These are phyloP conservation scores for Amphichorda felina DNA, from an alignment of 2,329 filamentous ascomycete species.

Conservation along the genomic window DNA sequence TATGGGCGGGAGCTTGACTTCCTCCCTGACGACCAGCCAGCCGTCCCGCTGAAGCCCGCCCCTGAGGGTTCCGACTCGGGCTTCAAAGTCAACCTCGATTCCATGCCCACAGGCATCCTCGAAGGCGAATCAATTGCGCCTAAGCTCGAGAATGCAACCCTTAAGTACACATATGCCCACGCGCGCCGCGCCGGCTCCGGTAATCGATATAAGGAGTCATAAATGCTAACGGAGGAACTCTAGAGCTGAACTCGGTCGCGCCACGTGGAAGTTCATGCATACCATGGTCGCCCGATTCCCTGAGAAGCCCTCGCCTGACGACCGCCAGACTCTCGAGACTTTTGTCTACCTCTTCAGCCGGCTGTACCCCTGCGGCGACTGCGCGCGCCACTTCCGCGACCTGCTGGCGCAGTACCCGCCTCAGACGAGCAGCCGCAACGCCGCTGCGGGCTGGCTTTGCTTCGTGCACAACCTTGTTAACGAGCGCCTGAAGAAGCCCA, in stretches of 20 bases:
- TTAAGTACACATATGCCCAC: slow-evolving; percentile 40
- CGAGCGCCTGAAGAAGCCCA: slow-evolving; percentile 45
- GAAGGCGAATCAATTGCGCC: slow-evolving; percentile 64
- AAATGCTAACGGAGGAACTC: slow-evolving; percentile 11
- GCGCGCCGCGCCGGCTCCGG: neutral
- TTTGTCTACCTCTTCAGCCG: slow-evolving; percentile 56
- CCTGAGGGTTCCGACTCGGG: slow-evolving; percentile 10
- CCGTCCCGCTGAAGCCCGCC: slow-evolving; percentile 9
- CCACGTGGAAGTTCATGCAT: slow-evolving; percentile 59
- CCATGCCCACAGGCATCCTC: slow-evolving; percentile 37
- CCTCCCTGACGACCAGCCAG: slow-evolving; percentile 1
- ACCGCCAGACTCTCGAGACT: slow-evolving; percentile 49
- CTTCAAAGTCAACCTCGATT: slow-evolving; percentile 25
- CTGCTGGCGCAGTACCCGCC: slow-evolving; percentile 51
- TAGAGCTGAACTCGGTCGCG: slow-evolving; percentile 53
- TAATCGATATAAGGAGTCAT: too few relatives aligned
- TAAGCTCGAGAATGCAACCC: slow-evolving; percentile 71
- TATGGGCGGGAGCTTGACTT: slow-evolving; percentile 1
- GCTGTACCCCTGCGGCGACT: slow-evolving; percentile 62
- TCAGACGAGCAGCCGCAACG: slow-evolving; percentile 50
- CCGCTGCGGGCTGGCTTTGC: slow-evolving; percentile 56
- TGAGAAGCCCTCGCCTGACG: slow-evolving; percentile 49
- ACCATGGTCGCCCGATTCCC: slow-evolving; percentile 62
- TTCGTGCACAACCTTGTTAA: slow-evolving; percentile 59
- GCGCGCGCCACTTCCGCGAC: slow-evolving; percentile 54